Conservation (phyloP, 495 filamentous ascomycete genomes). For the Tetracladium setigerum region DNA sequence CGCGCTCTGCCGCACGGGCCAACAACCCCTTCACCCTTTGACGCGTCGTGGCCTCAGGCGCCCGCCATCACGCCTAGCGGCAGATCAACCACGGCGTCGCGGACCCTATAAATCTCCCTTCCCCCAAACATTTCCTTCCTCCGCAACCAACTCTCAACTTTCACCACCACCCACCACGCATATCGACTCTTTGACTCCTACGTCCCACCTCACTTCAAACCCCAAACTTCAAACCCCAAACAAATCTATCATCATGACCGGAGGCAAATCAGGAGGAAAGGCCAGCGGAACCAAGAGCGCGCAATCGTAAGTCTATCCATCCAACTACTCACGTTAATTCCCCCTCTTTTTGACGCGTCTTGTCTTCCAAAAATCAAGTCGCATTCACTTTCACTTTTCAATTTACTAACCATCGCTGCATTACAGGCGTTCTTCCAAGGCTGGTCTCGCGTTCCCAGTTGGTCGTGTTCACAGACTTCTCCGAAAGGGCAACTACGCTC, state of each 20-base stretch:
- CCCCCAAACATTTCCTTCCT: too few species aligned
- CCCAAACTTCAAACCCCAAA: conserved; percentile 23
- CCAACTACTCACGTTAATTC: too few species aligned
- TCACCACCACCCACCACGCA: too few species aligned
- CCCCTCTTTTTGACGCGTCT: conserved; percentile 20
- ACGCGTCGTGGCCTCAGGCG: too few species aligned
- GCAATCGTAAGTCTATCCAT: conserved; percentile 69
- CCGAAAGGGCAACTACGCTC: conserved; percentile 99
- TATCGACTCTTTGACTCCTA: too few species aligned
- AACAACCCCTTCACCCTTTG: too few species aligned
- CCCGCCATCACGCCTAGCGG: too few species aligned
- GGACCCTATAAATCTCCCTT: too few species aligned
- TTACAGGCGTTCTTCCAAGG: conserved; percentile 92
- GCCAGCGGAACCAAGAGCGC: conserved; percentile 93
- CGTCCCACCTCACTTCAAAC: too few species aligned
- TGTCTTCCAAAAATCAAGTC: conserved; percentile 10
- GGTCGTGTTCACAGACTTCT: conserved; percentile 99
- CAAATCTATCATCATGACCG: conserved; percentile 79
- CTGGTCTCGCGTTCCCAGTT: conserved; percentile 97
- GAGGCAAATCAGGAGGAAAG: conserved; percentile 97
- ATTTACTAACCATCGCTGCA: conserved; percentile 30
- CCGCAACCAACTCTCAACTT: too few species aligned
- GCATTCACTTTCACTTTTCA: conserved; percentile 13
- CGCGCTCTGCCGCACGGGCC: too few species aligned
- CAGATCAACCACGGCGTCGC: too few species aligned